Percentiles rank a stretch among this genome's conserved stretches.
phyloP scores from a whole-genome alignment of 1,284 basidiomycete species.

The Cutaneotrichosporon cutaneum region DNA sequence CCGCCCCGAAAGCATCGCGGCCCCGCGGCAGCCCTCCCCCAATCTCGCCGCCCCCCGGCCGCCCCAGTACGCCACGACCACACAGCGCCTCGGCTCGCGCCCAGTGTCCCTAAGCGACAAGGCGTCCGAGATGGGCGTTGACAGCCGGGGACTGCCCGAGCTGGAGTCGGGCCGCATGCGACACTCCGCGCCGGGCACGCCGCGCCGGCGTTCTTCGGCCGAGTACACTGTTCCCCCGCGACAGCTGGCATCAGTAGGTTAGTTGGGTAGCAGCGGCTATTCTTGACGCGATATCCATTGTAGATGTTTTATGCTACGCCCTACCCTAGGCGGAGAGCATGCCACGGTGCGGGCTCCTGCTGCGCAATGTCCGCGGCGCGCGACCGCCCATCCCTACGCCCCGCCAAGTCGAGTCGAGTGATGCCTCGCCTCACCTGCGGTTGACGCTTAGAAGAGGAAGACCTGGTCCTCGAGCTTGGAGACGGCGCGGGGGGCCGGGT shows the following conservation, averaged over 20 bases:
- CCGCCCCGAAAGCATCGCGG: no score
- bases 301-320: not conserved
- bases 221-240: not conserved
- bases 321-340: not conserved
- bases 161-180: not conserved
- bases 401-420: not conserved
- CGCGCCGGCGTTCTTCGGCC: not conserved
- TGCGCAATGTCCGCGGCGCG: not conserved
- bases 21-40: no score
- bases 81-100: constrained; percentile 4
- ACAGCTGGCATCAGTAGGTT: not conserved
- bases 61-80: not conserved
- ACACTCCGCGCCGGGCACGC: not conserved
- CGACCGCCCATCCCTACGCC: constrained; percentile 3
- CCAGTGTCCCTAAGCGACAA: not conserved
- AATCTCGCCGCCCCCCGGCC: not conserved
- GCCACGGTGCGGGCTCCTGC: not conserved
- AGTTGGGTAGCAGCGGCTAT: not conserved
- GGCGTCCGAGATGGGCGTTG: not conserved
- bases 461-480: constrained; percentile 92
- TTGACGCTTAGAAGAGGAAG: constrained; percentile 47
- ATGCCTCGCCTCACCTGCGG: not conserved
- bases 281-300: constrained; percentile 1
- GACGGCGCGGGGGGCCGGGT: constrained; percentile 81
- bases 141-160: not conserved